Conservation (phyloP, 2,329 filamentous ascomycete genomes). For the Parafenestella ontariensis region DNA sequence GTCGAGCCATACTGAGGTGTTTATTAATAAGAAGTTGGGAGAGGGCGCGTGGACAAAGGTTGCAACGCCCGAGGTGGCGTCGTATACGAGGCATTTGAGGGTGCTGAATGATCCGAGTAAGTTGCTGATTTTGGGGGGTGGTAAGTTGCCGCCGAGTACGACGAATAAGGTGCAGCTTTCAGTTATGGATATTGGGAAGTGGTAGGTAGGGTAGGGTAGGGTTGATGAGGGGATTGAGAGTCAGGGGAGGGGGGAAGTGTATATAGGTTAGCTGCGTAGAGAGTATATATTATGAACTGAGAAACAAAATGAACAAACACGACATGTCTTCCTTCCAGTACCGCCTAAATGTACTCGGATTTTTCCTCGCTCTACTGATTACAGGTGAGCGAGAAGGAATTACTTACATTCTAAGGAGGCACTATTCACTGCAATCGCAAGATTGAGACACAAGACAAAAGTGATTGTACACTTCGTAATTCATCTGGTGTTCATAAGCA, state of each 20-base stretch:
- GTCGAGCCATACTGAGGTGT: conserved; percentile 52
- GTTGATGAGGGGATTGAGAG: not conserved
- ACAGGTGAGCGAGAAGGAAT: too few relatives aligned
- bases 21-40: conserved; percentile 57
- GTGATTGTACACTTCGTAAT: not conserved
- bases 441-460: not conserved
- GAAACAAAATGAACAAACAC: too few relatives aligned
- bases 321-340: too few relatives aligned
- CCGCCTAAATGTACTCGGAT: too few relatives aligned
- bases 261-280: too few relatives aligned
- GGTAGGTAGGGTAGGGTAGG: not conserved
- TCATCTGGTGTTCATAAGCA: not conserved
- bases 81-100: conserved; percentile 57
- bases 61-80: conserved; percentile 48
- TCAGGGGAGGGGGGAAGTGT: too few relatives aligned
- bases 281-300: too few relatives aligned
- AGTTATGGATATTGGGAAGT: conserved; percentile 42
- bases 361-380: too few relatives aligned
- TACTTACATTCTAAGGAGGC: too few relatives aligned
- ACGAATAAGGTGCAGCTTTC: conserved; percentile 41
- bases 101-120: conserved; percentile 51
- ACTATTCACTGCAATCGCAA: too few relatives aligned
- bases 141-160: conserved; percentile 43
- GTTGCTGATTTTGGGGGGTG: conserved; percentile 53
- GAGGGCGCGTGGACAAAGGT: conserved; percentile 56